Base-by-base conservation (phyloP, 2,329 filamentous ascomycete genomes). In the Knufia petricola region DNA sequence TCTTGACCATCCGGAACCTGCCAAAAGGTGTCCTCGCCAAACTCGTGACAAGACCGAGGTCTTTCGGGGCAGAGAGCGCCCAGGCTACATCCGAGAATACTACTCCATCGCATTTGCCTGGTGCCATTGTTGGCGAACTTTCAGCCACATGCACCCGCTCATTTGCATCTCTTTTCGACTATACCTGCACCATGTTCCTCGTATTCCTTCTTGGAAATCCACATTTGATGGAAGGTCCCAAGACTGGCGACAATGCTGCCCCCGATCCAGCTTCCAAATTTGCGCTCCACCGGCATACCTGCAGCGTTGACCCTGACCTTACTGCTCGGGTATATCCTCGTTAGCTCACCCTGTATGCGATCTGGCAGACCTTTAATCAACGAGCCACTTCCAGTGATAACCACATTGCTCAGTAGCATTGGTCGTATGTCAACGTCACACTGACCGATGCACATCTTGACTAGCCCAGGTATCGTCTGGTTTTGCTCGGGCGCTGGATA, bases 141-240 rank as follows among this genome's bases (percentile, higher is more conserved):
- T n/a, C n/a, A n/a, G n/a, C n/a, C n/a, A n/a, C n/a, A n/a, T n/a
- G n/a, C n/a, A n/a, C n/a, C n/a, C n/a, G n/a, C 51, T 69, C 63
- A 96, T 72, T 95, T 94, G 77, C 90, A 96, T 60, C 90, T 77
- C 78, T 95, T 95, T 75, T 96, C 90, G 38, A 96, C 86, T 59
- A 96, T 89, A 55, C 80, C 80, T 4, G 82, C 73, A 1, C 92
- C 92, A 65, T 95, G 89, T 73, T 98, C 94, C 55, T 95, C 88
- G 61, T 95, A 96, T 72, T 98, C 92, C 74, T 95, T 94, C 67
- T 82, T 87, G 20, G 84, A 90, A 59, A 98, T 94, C 92, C 92
- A 98, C 85, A 98, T 90, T 73, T 98, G 92, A 71, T 98, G 92
- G 70, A 98, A 98, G 12, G 89, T 95, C 8, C 94, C 94, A 69